phyloP scores from a whole-genome alignment of 2,329 filamentous ascomycete species.

The Fusarium acutatum region DNA sequence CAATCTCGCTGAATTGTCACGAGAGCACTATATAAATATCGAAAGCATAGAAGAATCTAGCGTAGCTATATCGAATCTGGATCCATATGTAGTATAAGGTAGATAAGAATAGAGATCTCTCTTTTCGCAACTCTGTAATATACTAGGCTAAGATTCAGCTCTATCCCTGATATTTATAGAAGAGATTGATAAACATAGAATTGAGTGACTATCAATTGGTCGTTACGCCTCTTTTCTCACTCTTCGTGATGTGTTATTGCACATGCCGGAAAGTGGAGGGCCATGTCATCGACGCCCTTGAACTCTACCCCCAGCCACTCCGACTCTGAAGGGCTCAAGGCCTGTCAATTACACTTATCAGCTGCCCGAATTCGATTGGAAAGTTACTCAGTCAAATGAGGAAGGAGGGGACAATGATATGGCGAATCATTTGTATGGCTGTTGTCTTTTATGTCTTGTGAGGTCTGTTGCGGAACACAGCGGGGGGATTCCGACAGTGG shows the following conservation, averaged over 20 bases:
- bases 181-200: background rate
- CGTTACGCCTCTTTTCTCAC: background rate
- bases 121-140: background rate
- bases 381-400: too few relatives aligned
- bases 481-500: background rate
- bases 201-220: background rate
- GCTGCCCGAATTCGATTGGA: background rate
- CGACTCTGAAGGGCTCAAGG: background rate
- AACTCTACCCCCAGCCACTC: constrained; percentile 3
- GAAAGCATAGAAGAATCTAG: background rate
- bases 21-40: constrained; percentile 54
- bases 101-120: background rate
- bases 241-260: background rate
- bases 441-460: background rate
- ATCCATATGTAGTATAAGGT: background rate
- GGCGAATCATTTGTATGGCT: background rate
- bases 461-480: background rate
- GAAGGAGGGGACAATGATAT: too few relatives aligned
- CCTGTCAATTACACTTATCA: background rate
- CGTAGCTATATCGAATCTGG: background rate
- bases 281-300: background rate
- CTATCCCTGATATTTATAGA: background rate
- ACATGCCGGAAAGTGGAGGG: constrained; percentile 25
- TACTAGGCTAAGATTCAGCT: background rate
- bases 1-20: constrained; percentile 67